Evolutionary conservation across 495 filamentous ascomycete genomes (phyloP), one percentile per base, ranked within the genome.

Genomic region (Xylaria longipes): DNA sequence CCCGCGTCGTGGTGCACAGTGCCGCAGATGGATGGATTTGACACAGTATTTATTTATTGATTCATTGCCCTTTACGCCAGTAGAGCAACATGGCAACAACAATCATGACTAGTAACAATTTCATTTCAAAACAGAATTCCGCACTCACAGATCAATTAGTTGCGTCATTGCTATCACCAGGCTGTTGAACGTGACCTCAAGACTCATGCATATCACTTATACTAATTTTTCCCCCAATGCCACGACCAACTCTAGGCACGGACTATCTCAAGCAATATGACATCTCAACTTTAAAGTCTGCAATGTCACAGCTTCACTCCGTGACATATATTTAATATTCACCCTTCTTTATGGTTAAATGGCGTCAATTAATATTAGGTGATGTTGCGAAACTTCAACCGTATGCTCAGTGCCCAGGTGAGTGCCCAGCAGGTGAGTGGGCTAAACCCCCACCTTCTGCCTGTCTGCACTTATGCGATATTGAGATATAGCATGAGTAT

Each of bases 41-140:
- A 20, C 68, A 70, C 68, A 4, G 68, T 70, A 70, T 69, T 56
- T 69, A 69, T 48, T 69, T 68, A 68, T 68, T 68, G 65, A 68
- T 57, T 68, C 5, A 43, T 68, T 68, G 35, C 65, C 65, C 12
- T 17, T 57, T 57, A 25, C n/a, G 65, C 48, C 27, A 27, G 41
- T 46, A 37, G 8, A 35, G 62, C 62, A 63, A 63, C 37, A 62
- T 31, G 9, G 58, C 17, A 63, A 65, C 41, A 65, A 65, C 27
- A 35, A 45, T 31, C 62, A 31, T 0, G 25, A 50, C 27, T 8
- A 12, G 27, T 17, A 50, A 1, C 63, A 65, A 35, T 65, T 29
- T 63, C 11, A 37, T 17, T 63, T 63, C 60, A 63, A 45, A 63
- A 31, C 22, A n/a, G 27, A 60, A 60, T 60, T 35, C 37, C 33